phyloP scores from a whole-genome alignment of 805 yeast species.

The Nakazawaea siamensis region DNA sequence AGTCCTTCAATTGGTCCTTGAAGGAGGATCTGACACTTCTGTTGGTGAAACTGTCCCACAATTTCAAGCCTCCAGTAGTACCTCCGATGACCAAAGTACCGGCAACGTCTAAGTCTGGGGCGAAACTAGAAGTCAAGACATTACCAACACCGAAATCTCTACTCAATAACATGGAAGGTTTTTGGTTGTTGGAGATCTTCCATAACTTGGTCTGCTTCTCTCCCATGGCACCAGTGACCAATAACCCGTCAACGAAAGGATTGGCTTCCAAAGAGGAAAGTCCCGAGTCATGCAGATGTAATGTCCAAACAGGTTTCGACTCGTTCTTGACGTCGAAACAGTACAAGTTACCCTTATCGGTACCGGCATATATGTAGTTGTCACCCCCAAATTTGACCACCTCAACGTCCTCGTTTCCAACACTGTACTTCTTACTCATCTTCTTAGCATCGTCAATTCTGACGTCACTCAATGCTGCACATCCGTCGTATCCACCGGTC shows the following conservation, averaged over 20 bases:
- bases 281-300: constrained; percentile 96
- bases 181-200: constrained; percentile 51
- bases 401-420: constrained; percentile 74
- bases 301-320: constrained; percentile 77
- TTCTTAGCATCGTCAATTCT: constrained; percentile 55
- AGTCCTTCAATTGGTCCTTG: constrained; percentile 42
- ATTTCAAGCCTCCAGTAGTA: constrained; percentile 69
- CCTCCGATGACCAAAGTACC: constrained; percentile 88
- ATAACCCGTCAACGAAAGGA: constrained; percentile 55
- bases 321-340: constrained; percentile 76
- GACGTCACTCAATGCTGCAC: constrained; percentile 76
- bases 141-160: constrained; percentile 94
- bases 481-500: constrained; percentile 92
- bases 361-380: constrained; percentile 68
- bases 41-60: constrained; percentile 90
- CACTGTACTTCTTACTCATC: constrained; percentile 58
- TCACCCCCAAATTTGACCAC: constrained; percentile 58
- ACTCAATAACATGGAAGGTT: constrained; percentile 83
- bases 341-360: constrained; percentile 85
- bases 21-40: constrained; percentile 66
- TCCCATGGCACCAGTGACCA: constrained; percentile 86
- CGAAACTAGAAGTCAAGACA: constrained; percentile 75
- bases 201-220: constrained; percentile 83
- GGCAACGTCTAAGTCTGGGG: constrained; percentile 78
- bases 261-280: constrained; percentile 76